Evolutionary conservation across 2,329 filamentous ascomycete genomes (phyloP).

Genomic region (Fusarium multiceps): DNA sequence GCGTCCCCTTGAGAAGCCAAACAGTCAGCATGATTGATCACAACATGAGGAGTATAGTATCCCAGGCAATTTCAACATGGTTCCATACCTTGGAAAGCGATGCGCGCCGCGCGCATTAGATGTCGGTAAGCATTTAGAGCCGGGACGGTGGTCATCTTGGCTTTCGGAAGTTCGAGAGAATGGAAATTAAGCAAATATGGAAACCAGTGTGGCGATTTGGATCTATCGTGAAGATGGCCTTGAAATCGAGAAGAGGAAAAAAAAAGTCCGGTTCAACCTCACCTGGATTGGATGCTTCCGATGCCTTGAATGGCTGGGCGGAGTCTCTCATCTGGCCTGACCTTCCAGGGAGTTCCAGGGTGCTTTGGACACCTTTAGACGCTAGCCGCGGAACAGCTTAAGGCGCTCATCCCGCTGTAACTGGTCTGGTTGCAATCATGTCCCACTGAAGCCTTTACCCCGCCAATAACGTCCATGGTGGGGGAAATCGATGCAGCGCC

Average conservation of each 20-base stretch:
- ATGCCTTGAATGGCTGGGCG: background rate
- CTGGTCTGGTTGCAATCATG: background rate
- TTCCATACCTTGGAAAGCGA: constrained; percentile 82
- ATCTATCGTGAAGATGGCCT: background rate
- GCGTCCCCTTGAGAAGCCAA: constrained; percentile 70
- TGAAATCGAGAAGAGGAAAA: constrained; percentile 16
- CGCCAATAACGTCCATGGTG: constrained; percentile 42
- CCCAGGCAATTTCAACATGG: background rate
- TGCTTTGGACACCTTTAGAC: background rate
- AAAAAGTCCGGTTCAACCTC: constrained; percentile 23
- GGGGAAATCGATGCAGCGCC: constrained; percentile 31
- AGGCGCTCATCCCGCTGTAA: constrained; percentile 10
- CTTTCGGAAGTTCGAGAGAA: background rate
- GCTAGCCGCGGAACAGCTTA: background rate
- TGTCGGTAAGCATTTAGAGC: constrained; percentile 83
- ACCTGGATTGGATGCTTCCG: constrained; percentile 1
- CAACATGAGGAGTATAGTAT: background rate
- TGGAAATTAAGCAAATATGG: no score
- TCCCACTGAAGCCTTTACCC: constrained; percentile 35
- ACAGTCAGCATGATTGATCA: background rate
- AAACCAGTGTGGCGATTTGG: background rate
- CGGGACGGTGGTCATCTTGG: constrained; percentile 56
- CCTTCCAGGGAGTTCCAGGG: background rate
- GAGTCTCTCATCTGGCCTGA: background rate
- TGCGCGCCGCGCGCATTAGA: constrained; percentile 80